A percentile compares a stretch with the other conserved stretches of the same genome.
Evolutionary conservation across 768 basidiomycete species (phyloP).

Genomic region (Russula earlei): DNA sequence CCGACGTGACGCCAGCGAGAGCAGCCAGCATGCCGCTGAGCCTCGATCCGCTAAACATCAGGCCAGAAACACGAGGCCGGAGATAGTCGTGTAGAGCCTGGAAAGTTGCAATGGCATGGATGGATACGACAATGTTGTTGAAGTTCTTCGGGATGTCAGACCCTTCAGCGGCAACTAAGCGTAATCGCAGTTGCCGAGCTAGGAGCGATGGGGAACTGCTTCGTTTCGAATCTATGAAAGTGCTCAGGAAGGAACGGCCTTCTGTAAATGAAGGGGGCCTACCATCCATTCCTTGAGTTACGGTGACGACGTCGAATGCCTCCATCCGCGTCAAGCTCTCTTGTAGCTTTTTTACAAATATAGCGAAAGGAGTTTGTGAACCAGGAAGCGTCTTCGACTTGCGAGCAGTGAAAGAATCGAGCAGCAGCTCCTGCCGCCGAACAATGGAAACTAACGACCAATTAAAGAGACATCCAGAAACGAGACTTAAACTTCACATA

Average conservation of each 20-base stretch:
- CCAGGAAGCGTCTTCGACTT: constrained; percentile 35
- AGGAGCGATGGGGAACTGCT: constrained; percentile 77
- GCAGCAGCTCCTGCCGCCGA: constrained; percentile 67
- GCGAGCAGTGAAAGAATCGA: constrained; percentile 64
- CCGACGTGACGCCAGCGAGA: constrained; percentile 45
- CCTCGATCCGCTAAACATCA: constrained; percentile 51
- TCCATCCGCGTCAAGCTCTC: constrained; percentile 95
- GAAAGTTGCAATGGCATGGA: constrained; percentile 97
- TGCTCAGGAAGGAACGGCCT: neutral
- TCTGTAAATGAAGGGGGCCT: constrained; percentile 20
- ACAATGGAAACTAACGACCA: constrained; percentile 45
- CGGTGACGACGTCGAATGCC: constrained; percentile 88
- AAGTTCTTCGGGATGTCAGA: constrained; percentile 79
- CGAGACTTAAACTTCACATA: constrained; percentile 28
- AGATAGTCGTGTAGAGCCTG: constrained; percentile 95
- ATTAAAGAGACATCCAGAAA: neutral
- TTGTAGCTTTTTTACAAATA: constrained; percentile 91
- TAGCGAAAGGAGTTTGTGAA: constrained; percentile 52
- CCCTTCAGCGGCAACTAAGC: constrained; percentile 82
- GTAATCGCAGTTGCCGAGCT: constrained; percentile 85
- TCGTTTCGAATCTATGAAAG: constrained; percentile 66
- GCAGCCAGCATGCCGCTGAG: constrained; percentile 89
- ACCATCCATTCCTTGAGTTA: constrained; percentile 79
- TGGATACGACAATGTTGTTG: constrained; percentile 90
- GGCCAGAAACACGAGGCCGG: constrained; percentile 76